A percentile compares a stretch with the other conserved stretches of the same genome.
Conservation (phyloP, 345 rosid genomes). For the Raphanus sativus region DNA sequence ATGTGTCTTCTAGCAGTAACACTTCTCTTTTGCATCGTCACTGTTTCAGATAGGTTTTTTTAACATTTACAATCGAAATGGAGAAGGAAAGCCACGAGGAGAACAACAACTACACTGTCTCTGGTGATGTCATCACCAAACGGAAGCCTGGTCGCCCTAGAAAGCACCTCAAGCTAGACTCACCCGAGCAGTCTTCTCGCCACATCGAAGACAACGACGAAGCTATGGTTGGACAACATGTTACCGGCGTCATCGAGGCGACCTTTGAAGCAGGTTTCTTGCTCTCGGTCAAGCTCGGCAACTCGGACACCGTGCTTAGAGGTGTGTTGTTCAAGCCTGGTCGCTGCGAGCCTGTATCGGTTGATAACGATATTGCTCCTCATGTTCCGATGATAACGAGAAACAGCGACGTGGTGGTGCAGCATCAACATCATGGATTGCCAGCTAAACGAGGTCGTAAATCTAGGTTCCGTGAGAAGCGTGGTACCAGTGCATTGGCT, state of each 20-base stretch:
- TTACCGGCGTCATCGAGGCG: constrained; percentile 70
- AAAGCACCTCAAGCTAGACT: constrained; percentile 43
- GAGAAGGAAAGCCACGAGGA: constrained; percentile 50
- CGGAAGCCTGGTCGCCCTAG: constrained; percentile 91
- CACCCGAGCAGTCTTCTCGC: constrained; percentile 33
- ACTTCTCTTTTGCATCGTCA: constrained; percentile 10
- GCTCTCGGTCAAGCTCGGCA: constrained; percentile 66
- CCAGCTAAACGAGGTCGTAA: constrained; percentile 37
- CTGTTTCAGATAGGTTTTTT: constrained; percentile 6
- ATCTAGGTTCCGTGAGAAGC: constrained; percentile 33
- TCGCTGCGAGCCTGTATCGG: constrained; percentile 53
- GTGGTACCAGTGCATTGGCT: constrained; percentile 31
- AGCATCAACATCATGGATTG: constrained; percentile 30
- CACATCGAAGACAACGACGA: neutral
- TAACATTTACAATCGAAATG: neutral
- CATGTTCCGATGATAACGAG: constrained; percentile 66
- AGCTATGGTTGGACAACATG: constrained; percentile 57
- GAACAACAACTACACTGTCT: constrained; percentile 44
- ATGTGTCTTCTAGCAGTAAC: neutral
- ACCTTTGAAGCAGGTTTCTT: constrained; percentile 79
- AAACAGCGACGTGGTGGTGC: constrained; percentile 43
- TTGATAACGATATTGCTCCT: constrained; percentile 75
- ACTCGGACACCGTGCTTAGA: constrained; percentile 55
- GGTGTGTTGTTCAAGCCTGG: constrained; percentile 90
- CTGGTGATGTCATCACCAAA: constrained; percentile 51